A percentile compares a stretch with the other conserved stretches of the same genome.
Conservation (phyloP, 768 basidiomycete species). For the Crepidotus variabilis region DNA sequence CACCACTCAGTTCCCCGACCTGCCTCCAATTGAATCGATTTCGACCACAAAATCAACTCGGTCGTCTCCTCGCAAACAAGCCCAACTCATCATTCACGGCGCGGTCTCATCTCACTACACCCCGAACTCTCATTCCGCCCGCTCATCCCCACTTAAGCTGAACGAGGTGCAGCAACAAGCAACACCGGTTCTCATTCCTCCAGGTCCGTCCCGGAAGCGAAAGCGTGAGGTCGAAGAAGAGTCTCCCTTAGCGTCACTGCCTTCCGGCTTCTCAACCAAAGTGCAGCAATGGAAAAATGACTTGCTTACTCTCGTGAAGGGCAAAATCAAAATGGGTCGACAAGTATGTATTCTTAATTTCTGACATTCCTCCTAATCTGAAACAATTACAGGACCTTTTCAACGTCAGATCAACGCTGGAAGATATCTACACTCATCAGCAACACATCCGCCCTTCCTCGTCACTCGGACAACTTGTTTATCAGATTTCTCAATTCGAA, state of each 20-base stretch:
- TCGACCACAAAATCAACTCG: background rate
- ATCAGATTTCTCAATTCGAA: background rate
- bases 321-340: slow-evolving; percentile 7
- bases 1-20: background rate
- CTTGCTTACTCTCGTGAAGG: slow-evolving; percentile 9
- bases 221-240: background rate
- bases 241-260: background rate
- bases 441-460: slow-evolving; percentile 5
- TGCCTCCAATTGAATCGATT: background rate
- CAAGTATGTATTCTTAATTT: slow-evolving; percentile 4
- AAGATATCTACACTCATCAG: slow-evolving; percentile 3
- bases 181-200: background rate
- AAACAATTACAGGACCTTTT: slow-evolving; percentile 5
- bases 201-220: background rate
- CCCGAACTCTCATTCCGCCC: background rate
- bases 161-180: background rate
- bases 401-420: slow-evolving; percentile 2
- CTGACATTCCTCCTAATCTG: background rate
- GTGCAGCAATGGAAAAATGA: slow-evolving; percentile 7
- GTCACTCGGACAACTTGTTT: slow-evolving; percentile 7
- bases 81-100: background rate
- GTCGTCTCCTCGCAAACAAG: background rate
- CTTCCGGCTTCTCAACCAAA: background rate
- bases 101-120: background rate
- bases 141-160: background rate